Evolutionary conservation across 148 eudicot genomes (phyloP), one percentile per base, ranked within the genome.

Genomic region (Vaccinium macrocarpon): DNA sequence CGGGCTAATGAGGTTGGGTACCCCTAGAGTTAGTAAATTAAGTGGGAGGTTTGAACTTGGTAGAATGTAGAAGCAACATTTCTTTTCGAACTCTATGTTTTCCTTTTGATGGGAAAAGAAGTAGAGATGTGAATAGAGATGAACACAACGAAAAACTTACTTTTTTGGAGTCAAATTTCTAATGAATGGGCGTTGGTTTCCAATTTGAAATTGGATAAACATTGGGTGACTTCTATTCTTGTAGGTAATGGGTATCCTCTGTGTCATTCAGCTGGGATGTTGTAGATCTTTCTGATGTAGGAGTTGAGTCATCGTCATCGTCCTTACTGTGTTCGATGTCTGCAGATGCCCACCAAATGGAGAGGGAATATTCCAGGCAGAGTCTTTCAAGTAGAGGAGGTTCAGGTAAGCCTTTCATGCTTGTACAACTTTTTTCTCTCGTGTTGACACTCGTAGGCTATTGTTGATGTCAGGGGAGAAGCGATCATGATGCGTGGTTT

Each of bases 311-410:
- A 3, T 51, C 70, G 12, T 61, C 46, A 6, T 5, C 46, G 46
- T 5, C 46, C 56, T 48, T 77, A 66, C 85, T 62, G 61, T 2
- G 29, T 85, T 38, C n/a, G 8, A 61, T 88, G 82, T 86, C 88
- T 7, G 84, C 82, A 1, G 81, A 85, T 81, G 88, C 56, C 49
- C 82, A 79, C 82, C 87, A 84, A 75, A 82, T 86, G 87, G 90
- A 88, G 78, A 78, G 87, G 72, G 87, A 86, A 56, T 73, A n/a
- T 75, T 88, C 90, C 49, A 71, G 76, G 19, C 84, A 49, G 48
- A 87, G 83, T 79, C 88, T 87, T 78, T 85, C 86, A 8, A 85
- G 89, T 80, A 78, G 88, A 77, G 86, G 82, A 50, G 88, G 81
- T 81, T 89, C 91, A 15, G 91, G 91, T 87, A 83, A 77, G 84